A percentile compares a stretch with the other conserved stretches of the same genome.
Evolutionary conservation across 75 land plant species (phyloP).

Genomic region (Sequoiadendron giganteum): DNA sequence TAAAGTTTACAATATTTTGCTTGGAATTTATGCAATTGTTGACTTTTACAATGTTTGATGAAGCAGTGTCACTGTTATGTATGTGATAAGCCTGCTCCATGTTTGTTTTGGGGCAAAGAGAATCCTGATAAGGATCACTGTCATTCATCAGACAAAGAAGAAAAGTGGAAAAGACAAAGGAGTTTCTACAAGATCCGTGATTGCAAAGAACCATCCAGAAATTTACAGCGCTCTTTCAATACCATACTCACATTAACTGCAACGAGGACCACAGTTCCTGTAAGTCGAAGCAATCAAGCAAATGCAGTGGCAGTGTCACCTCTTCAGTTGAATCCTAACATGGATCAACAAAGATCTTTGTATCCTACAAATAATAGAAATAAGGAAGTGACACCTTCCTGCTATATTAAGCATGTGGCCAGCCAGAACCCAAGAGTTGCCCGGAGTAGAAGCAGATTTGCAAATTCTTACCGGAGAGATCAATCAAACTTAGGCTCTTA

Average conservation of each 20-base stretch:
- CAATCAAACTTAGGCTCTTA: neutral
- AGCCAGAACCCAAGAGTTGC: slow-evolving; percentile 1
- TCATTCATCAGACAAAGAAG: slow-evolving; percentile 77
- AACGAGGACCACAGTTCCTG: slow-evolving; percentile 1
- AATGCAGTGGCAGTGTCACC: neutral
- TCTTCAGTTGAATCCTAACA: neutral
- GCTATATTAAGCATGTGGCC: neutral
- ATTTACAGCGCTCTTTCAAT: slow-evolving; percentile 6
- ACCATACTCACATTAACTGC: slow-evolving; percentile 7
- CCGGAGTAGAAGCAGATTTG: slow-evolving; percentile 8
- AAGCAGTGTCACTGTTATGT: slow-evolving; percentile 92
- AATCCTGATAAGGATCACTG: slow-evolving; percentile 49
- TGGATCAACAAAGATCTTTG: neutral
- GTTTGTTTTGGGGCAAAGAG: slow-evolving; percentile 47
- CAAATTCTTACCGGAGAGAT: neutral
- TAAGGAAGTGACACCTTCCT: slow-evolving; percentile 1
- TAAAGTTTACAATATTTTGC: neutral
- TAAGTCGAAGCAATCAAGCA: slow-evolving; percentile 8
- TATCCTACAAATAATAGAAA: neutral
- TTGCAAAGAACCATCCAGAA: slow-evolving; percentile 6
- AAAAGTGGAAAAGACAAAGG: slow-evolving; percentile 50
- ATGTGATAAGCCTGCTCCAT: slow-evolving; percentile 78
- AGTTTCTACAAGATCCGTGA: slow-evolving; percentile 12
- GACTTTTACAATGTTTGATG: neutral
- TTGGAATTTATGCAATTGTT: neutral